Conservation (phyloP, 2,329 filamentous ascomycete species). For the Pestalotiopsis sp. region DNA sequence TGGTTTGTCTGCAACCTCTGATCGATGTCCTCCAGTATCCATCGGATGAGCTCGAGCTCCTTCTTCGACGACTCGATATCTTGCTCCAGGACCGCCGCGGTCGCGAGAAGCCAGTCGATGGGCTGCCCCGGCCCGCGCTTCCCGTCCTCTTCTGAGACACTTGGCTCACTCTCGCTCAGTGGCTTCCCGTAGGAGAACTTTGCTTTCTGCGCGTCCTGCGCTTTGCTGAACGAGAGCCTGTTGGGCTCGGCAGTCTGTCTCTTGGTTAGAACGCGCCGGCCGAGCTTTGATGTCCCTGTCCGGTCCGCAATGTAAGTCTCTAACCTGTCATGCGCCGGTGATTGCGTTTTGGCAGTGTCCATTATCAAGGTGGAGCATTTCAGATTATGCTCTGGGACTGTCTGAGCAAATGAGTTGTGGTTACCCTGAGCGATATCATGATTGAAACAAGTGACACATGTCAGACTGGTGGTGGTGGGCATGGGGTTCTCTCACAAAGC, state of each 20-base stretch:
- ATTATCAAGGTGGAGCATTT: neutral
- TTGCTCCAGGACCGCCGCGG: constrained; percentile 19
- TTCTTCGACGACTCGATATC: constrained; percentile 27
- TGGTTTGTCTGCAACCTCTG: neutral
- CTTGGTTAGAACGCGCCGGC: neutral
- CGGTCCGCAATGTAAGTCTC: neutral
- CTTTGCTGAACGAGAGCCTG: neutral
- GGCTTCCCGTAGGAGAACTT: constrained; percentile 17
- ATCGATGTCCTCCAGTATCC: constrained; percentile 22
- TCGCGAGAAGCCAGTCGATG: constrained; percentile 23
- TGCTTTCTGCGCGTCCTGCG: constrained; percentile 2
- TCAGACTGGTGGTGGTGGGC: neutral
- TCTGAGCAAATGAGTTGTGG: neutral
- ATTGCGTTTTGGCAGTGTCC: neutral
- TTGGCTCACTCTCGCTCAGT: constrained; percentile 2
- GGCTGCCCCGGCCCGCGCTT: neutral
- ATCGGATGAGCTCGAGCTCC: constrained; percentile 28
- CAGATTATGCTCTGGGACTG: neutral
- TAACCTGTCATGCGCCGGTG: neutral
- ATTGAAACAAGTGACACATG: neutral
- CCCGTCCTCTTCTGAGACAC: neutral
- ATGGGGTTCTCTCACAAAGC: neutral
- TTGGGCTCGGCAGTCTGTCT: constrained; percentile 1
- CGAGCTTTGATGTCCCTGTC: neutral
- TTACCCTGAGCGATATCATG: neutral